Percentiles rank a stretch among this genome's conserved stretches.
phyloP scores from a whole-genome alignment of 495 filamentous ascomycete species.

The Penicillium fimorum region DNA sequence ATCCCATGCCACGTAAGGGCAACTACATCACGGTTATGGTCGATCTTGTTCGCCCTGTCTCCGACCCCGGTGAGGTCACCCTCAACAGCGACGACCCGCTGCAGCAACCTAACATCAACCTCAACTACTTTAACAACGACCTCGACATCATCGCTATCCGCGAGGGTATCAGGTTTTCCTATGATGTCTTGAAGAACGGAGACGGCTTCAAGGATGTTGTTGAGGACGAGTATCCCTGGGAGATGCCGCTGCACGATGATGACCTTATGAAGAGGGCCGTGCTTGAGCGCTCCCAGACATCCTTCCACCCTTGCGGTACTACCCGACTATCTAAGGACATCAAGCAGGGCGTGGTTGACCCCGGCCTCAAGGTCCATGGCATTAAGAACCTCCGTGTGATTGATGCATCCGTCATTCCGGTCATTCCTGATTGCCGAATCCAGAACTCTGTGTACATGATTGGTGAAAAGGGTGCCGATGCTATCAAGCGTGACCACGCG shows the following conservation, averaged over 20 bases:
- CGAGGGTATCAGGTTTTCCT: constrained; percentile 52
- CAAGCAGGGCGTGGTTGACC: constrained; percentile 50
- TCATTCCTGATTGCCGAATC: constrained; percentile 39
- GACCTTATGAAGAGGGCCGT: constrained; percentile 55
- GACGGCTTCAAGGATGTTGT: constrained; percentile 57
- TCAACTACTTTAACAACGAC: constrained; percentile 56
- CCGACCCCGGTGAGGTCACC: constrained; percentile 43
- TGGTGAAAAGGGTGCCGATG: constrained; percentile 45
- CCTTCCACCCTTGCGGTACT: constrained; percentile 57
- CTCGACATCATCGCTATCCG: constrained; percentile 54
- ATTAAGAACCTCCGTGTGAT: constrained; percentile 51
- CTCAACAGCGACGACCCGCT: constrained; percentile 52
- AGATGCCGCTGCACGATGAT: constrained; percentile 53
- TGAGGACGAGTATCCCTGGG: constrained; percentile 53
- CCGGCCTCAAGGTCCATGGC: constrained; percentile 52
- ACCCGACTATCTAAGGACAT: constrained; percentile 50
- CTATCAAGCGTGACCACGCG: constrained; percentile 12
- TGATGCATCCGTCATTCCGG: constrained; percentile 35
- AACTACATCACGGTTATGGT: constrained; percentile 56
- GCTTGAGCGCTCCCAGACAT: constrained; percentile 55
- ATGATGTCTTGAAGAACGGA: constrained; percentile 53
- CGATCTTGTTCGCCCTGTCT: constrained; percentile 55
- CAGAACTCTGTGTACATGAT: constrained; percentile 55
- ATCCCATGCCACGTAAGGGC: constrained; percentile 46
- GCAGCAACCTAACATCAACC: constrained; percentile 53